These are phyloP conservation scores for Aspergillus baeticus DNA, from an alignment of 495 filamentous ascomycete genomes.

Conservation along the genomic window DNA sequence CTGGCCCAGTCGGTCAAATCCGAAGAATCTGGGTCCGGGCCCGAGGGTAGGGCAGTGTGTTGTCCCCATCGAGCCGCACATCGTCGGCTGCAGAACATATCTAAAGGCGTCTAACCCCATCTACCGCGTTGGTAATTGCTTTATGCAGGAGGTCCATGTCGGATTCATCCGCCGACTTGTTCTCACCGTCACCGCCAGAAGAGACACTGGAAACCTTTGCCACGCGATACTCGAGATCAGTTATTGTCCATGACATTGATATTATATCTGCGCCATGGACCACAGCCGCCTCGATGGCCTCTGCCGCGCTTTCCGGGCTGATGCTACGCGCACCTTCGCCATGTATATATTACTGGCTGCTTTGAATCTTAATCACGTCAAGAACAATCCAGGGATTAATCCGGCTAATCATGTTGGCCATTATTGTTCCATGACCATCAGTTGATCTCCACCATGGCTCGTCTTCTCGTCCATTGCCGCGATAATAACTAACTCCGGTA, in stretches of 20 bases:
- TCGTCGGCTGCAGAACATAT: conserved; percentile 1
- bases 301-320: neutral
- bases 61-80: neutral
- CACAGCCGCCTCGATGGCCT: conserved; percentile 2
- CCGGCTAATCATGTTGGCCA: conserved; percentile 8
- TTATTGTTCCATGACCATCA: neutral
- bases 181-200: neutral
- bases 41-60: neutral
- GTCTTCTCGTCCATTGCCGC: neutral
- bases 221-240: neutral
- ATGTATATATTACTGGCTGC: conserved; percentile 1
- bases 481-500: neutral
- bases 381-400: neutral
- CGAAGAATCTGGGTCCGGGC: neutral
- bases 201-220: neutral
- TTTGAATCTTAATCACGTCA: conserved; percentile 4
- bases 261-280: neutral
- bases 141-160: neutral
- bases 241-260: conserved; percentile 5
- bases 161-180: neutral
- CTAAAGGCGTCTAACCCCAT: neutral
- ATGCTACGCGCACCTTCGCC: conserved; percentile 2
- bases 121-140: neutral
- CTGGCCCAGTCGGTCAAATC: neutral
- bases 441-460: conserved; percentile 2